A percentile compares a stretch with the other conserved stretches of the same genome.
These are phyloP conservation scores for Fusarium metavorans DNA, from an alignment of 2,329 filamentous ascomycete genomes.

Conservation along the genomic window DNA sequence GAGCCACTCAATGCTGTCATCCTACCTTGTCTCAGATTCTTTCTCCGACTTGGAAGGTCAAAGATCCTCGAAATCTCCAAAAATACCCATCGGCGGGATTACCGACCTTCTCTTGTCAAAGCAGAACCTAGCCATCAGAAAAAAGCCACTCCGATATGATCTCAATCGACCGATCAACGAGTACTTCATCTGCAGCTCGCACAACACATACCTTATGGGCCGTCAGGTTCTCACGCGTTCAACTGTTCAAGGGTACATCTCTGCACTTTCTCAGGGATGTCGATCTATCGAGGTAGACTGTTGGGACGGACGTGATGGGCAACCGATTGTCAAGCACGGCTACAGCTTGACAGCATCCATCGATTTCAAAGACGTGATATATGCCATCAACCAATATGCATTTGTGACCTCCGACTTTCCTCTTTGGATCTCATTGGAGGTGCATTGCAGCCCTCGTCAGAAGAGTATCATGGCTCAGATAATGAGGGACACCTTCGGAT, in stretches of 20 bases:
- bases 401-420: slow-evolving; percentile 22
- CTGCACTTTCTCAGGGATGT: slow-evolving; percentile 11
- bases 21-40: not conserved
- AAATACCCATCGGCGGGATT: fast-evolving
- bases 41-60: not conserved
- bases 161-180: slow-evolving; percentile 20
- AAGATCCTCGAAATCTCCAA: not conserved
- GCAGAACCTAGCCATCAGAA: not conserved
- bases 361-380: slow-evolving; percentile 10
- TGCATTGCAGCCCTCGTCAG: slow-evolving; percentile 7
- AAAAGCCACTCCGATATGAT: fast-evolving
- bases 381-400: not conserved
- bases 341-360: slow-evolving; percentile 27
- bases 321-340: slow-evolving; percentile 26
- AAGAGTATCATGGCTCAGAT: slow-evolving; percentile 11
- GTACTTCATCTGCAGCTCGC: slow-evolving; percentile 29
- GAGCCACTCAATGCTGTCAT: fast-evolving
- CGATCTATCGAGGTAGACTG: slow-evolving; percentile 25
- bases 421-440: slow-evolving; percentile 20
- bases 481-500: slow-evolving; percentile 16
- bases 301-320: slow-evolving; percentile 25
- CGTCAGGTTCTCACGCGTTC: slow-evolving; percentile 22
- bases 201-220: slow-evolving; percentile 27
- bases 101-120: not conserved
- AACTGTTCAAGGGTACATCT: slow-evolving; percentile 14